These are phyloP conservation scores for Aspergillus proliferans DNA, from an alignment of 2,329 filamentous ascomycete genomes.

Conservation along the genomic window DNA sequence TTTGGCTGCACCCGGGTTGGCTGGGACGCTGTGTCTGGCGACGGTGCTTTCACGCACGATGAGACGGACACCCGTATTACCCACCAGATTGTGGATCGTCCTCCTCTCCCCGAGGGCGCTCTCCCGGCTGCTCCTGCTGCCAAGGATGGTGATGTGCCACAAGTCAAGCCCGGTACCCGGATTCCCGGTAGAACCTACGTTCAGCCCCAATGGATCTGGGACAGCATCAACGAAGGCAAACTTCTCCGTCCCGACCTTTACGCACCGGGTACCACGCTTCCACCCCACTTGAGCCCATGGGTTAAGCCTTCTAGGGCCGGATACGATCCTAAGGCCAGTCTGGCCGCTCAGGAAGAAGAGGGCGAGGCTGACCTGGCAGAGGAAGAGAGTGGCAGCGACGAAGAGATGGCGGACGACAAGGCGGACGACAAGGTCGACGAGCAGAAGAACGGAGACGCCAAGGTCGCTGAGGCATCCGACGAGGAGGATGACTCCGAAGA, in stretches of 20 bases:
- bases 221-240: conserved; percentile 87
- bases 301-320: conserved; percentile 79
- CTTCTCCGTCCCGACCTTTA: conserved; percentile 82
- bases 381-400: conserved; percentile 46
- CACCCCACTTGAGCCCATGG: conserved; percentile 93
- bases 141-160: conserved; percentile 40
- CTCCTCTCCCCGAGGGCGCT: conserved; percentile 58
- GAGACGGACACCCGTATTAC: conserved; percentile 86
- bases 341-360: conserved; percentile 83
- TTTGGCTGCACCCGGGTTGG: conserved; percentile 95
- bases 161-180: conserved; percentile 57
- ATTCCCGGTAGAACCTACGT: conserved; percentile 90
- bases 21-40: conserved; percentile 86
- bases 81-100: conserved; percentile 92
- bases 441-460: neutral
- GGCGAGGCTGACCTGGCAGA: conserved; percentile 71
- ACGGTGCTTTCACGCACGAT: conserved; percentile 84
- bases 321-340: conserved; percentile 81
- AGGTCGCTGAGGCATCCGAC: conserved; percentile 10
- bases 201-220: conserved; percentile 98
- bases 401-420: conserved; percentile 32
- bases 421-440: conserved; percentile 5
- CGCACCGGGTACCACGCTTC: conserved; percentile 79
- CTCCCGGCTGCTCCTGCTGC: conserved; percentile 38
- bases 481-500: conserved; percentile 38